Conservation (phyloP, 805 yeast species). For the Lipomyces yamadae region DNA sequence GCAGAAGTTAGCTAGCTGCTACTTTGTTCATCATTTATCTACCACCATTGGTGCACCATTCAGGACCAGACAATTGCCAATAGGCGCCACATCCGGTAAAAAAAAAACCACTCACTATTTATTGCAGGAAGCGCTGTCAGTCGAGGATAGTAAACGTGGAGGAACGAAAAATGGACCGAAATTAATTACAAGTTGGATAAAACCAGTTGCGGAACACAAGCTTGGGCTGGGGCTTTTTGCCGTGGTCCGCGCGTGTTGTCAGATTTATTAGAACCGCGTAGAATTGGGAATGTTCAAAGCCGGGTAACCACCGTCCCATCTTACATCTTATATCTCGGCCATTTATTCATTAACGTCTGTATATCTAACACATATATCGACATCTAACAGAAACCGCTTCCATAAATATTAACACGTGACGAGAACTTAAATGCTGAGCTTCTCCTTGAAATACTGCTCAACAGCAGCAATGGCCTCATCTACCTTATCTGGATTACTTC, state of each 20-base stretch:
- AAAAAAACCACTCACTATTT: not conserved
- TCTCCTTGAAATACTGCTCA: slow-evolving; percentile 59
- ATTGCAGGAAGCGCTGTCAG: not conserved
- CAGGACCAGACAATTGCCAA: not conserved
- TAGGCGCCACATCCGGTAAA: too few species aligned
- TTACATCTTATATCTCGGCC: too few species aligned
- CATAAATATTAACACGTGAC: not conserved
- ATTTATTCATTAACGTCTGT: not conserved
- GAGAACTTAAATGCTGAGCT: slow-evolving; percentile 17
- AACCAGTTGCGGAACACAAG: not conserved
- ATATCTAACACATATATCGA: not conserved
- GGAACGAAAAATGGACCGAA: not conserved
- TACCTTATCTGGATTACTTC: slow-evolving; percentile 74
- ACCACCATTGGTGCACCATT: not conserved
- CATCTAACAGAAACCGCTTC: not conserved
- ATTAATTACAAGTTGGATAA: not conserved
- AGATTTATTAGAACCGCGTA: not conserved
- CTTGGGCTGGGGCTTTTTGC: not conserved
- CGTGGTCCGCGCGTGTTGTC: not conserved
- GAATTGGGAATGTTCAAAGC: not conserved
- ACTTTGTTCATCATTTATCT: not conserved
- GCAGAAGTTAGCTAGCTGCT: not conserved
- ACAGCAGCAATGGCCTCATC: slow-evolving; percentile 76
- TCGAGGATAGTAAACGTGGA: not conserved
- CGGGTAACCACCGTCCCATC: not conserved